Base-by-base conservation (phyloP, 2,329 filamentous ascomycete species). In the Rhinocladiella mackenziei region DNA sequence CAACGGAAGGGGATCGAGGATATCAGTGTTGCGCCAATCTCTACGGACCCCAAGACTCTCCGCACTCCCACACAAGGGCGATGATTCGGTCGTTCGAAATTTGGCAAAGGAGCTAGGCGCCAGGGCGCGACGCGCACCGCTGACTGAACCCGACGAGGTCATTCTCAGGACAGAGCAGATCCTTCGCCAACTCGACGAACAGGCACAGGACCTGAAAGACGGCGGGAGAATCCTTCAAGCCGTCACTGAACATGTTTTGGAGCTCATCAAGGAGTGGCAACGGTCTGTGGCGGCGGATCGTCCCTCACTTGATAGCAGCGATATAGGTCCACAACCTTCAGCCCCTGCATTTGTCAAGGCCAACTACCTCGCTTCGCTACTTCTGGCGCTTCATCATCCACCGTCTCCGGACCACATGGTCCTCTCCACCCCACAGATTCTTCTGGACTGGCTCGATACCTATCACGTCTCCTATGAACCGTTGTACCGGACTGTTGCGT, bases 401-500 rank as follows among this genome's bases (percentile, higher is more conserved):
- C 73, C 65, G n/a, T 59, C 63, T 11, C 18, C 26, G 13, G 37
- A 53, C 13, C 34, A 39, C 43, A 18, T 26, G 8, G 4, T 39
- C 13, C 25, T 51, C 2, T 75, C 86, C 0, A 70, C 94, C 13
- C 87, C 91, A 1, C 82, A 84, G 59, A 76, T 89, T 11, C 70
- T 97, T 10, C 81, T 96, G 50, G 77, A 86, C 57, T 97, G 91
- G 91, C 73, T 94, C 53, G 76, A 86, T 42, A 73, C 74, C 11
- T 78, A 86, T 58, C 87, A 95, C 60, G 80, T 85, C 51, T 75
- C 83, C 18, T 85, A 85, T 56, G 74, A 76, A 2, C 74, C 79
- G 39, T 84, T 89, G 57, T 70, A 85, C 17, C 71, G 79, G 26
- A 72, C 80, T 3, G 75, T 96, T 17, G 69, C 77, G 50, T 72